Conservation (phyloP, 805 yeast species). For the Pichia insulana region DNA sequence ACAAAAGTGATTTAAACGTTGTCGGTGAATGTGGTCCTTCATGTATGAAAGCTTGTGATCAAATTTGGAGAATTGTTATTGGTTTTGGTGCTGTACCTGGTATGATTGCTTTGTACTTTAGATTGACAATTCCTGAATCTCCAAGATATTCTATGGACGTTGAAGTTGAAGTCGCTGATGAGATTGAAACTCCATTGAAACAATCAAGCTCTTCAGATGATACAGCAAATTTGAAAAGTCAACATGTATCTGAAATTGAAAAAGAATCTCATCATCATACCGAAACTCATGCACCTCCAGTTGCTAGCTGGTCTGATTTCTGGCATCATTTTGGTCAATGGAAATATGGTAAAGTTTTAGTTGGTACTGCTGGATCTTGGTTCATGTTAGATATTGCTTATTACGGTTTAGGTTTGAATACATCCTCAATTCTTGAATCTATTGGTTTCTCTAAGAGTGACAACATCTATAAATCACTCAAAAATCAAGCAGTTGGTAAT, state of each 20-base stretch:
- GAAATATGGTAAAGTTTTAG: slow-evolving; percentile 74
- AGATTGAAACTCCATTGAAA: slow-evolving; percentile 38
- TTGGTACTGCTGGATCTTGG: slow-evolving; percentile 92
- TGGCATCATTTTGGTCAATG: slow-evolving; percentile 67
- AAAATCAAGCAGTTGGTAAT: slow-evolving; percentile 84
- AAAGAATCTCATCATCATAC: slow-evolving; percentile 23
- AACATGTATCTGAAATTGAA: slow-evolving; percentile 12
- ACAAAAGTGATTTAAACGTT: slow-evolving; percentile 54
- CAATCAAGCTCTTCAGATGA: background rate
- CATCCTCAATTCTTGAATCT: slow-evolving; percentile 69
- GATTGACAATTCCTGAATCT: slow-evolving; percentile 91
- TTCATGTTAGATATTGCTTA: slow-evolving; percentile 83
- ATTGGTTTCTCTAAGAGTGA: slow-evolving; percentile 73
- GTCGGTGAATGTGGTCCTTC: slow-evolving; percentile 48
- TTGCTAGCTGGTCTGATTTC: slow-evolving; percentile 74
- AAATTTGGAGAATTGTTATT: slow-evolving; percentile 87
- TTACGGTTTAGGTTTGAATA: slow-evolving; percentile 81
- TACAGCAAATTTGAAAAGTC: slow-evolving; percentile 19
- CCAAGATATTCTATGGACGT: slow-evolving; percentile 85
- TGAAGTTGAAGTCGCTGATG: slow-evolving; percentile 42
- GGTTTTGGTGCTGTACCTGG: slow-evolving; percentile 93
- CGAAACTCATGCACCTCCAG: slow-evolving; percentile 45
- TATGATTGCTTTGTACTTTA: slow-evolving; percentile 71
- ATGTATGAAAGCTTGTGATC: slow-evolving; percentile 77
- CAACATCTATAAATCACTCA: slow-evolving; percentile 62